Conservation (phyloP, 2,329 filamentous ascomycete species). For the Arthroderma sp. region DNA sequence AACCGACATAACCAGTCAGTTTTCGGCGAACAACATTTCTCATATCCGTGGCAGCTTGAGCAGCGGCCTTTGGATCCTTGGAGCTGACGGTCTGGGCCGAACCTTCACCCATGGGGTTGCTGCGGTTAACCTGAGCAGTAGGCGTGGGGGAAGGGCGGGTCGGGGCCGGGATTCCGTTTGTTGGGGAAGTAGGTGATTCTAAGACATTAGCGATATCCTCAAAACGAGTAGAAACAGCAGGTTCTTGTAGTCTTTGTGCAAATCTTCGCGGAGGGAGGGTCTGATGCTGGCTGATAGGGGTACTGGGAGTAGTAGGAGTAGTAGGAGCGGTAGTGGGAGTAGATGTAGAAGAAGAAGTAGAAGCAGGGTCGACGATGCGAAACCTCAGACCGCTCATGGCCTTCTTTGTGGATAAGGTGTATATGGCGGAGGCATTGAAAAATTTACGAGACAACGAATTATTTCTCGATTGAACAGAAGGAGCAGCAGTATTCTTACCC, state of each 20-base stretch:
- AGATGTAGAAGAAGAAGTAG: too few species aligned
- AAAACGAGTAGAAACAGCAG: too few species aligned
- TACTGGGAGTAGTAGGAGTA: too few species aligned
- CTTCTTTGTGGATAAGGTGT: background rate
- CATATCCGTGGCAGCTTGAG: conserved; percentile 51
- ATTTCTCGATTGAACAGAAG: conserved; percentile 2
- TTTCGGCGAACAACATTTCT: conserved; percentile 97
- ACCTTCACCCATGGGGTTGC: conserved; percentile 42
- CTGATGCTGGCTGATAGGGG: too few species aligned
- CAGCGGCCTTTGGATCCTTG: conserved; percentile 48
- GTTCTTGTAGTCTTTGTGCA: conserved; percentile 1
- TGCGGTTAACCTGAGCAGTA: conserved; percentile 45
- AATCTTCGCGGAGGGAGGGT: too few species aligned
- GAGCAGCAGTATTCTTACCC: background rate
- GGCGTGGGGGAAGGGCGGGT: conserved; percentile 26
- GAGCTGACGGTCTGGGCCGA: conserved; percentile 48
- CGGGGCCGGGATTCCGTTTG: conserved; percentile 16
- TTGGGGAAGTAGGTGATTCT: conserved; percentile 17
- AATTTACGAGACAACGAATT: background rate
- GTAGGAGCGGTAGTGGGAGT: too few species aligned
- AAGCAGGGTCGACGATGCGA: too few species aligned
- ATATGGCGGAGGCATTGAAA: background rate
- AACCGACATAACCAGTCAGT: conserved; percentile 95
- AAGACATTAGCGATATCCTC: too few species aligned
- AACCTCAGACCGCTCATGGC: too few species aligned